Conservation (phyloP, 306 rosid genomes). For the Prunus kanzakura region DNA sequence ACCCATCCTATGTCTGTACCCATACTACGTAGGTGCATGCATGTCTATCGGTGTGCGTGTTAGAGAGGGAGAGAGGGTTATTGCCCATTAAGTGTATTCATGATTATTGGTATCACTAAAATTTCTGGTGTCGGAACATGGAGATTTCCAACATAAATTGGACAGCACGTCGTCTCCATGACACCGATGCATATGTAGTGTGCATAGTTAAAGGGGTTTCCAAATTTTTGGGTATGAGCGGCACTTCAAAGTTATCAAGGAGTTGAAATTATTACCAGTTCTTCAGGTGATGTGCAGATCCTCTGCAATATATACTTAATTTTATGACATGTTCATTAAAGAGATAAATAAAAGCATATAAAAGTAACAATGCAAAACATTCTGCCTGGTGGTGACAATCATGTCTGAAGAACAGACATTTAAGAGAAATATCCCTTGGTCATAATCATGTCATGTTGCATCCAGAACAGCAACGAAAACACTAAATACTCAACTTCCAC, state of each 20-base stretch:
- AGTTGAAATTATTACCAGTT: not conserved
- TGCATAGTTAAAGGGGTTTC: not conserved
- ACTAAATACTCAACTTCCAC: not conserved
- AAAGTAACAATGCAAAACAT: too few relatives aligned
- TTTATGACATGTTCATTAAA: not conserved
- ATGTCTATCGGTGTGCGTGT: not conserved
- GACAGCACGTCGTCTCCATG: too few relatives aligned
- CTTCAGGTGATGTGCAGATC: not conserved
- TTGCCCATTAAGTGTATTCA: not conserved
- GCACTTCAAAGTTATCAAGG: not conserved
- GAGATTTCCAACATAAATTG: not conserved
- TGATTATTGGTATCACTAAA: not conserved
- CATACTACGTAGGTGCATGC: not conserved
- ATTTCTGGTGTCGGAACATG: not conserved
- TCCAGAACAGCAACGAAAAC: not conserved
- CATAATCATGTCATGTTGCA: not conserved
- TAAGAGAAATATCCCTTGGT: too few relatives aligned
- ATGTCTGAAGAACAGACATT: too few relatives aligned
- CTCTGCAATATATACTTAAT: not conserved
- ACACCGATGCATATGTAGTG: not conserved
- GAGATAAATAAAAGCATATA: too few relatives aligned
- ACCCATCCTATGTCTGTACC: not conserved
- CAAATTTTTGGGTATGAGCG: not conserved
- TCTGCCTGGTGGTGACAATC: too few relatives aligned
- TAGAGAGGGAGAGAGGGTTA: too few relatives aligned